phyloP scores from a whole-genome alignment of 257 asterid species.

The Gardenia jasminoides region DNA sequence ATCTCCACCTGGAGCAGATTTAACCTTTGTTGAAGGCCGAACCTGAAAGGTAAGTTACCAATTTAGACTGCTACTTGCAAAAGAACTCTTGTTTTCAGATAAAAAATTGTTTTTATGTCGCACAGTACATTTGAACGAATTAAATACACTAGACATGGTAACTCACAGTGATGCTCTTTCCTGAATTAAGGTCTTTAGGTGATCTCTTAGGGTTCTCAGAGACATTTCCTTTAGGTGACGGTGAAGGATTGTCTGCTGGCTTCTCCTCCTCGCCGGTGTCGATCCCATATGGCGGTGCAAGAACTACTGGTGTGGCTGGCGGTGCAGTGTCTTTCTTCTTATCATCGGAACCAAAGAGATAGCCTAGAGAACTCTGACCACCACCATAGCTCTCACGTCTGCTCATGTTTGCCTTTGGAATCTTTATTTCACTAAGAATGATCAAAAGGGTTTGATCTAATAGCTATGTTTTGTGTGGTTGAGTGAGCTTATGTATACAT shows the following conservation, averaged over 20 bases:
- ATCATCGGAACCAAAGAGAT: slow-evolving; percentile 52
- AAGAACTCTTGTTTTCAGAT: too few relatives aligned
- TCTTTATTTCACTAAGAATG: background rate
- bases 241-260: slow-evolving; percentile 24
- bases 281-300: slow-evolving; percentile 50
- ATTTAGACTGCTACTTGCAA: background rate
- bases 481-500: background rate
- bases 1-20: slow-evolving; percentile 58
- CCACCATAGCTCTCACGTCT: slow-evolving; percentile 60
- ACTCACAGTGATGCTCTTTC: slow-evolving; percentile 48
- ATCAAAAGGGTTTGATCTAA: background rate
- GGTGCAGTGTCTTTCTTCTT: slow-evolving; percentile 29
- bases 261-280: slow-evolving; percentile 26
- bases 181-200: slow-evolving; percentile 38
- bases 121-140: background rate
- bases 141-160: background rate
- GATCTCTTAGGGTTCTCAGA: slow-evolving; percentile 21
- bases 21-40: slow-evolving; percentile 64
- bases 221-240: slow-evolving; percentile 17
- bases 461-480: background rate
- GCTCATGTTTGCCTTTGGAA: slow-evolving; percentile 22
- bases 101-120: background rate
- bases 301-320: slow-evolving; percentile 32
- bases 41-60: slow-evolving; percentile 18
- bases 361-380: slow-evolving; percentile 63